Evolutionary conservation across 495 filamentous ascomycete species (phyloP).

Genomic region (Usnea hakonensis): DNA sequence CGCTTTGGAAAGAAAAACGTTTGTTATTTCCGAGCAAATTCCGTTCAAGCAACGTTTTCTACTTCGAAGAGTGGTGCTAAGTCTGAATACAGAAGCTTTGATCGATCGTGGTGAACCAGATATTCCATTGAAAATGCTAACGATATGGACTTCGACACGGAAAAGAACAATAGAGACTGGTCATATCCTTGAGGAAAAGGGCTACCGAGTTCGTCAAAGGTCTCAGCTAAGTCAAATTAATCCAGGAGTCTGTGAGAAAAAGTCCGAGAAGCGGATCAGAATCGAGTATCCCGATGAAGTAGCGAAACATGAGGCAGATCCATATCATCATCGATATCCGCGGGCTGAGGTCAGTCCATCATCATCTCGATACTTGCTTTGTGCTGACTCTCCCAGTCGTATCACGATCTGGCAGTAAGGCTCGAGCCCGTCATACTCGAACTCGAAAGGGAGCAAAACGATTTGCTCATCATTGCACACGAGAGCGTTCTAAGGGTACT

Average conservation of each 20-base stretch:
- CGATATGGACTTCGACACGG: conserved; percentile 90
- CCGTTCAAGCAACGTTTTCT: not conserved
- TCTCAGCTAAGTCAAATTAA: conserved; percentile 96
- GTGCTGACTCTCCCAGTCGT: conserved; percentile 55
- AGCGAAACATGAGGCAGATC: conserved; percentile 84
- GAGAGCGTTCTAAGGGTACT: conserved; percentile 93
- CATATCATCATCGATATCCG: conserved; percentile 95
- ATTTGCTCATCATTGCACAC: conserved; percentile 95
- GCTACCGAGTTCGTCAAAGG: conserved; percentile 80
- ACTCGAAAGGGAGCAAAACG: conserved; percentile 92
- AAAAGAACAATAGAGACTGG: conserved; percentile 87
- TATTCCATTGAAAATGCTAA: conserved; percentile 67
- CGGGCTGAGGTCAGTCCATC: conserved; percentile 68
- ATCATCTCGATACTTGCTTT: not conserved
- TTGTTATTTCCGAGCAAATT: not conserved
- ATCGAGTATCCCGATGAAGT: conserved; percentile 81
- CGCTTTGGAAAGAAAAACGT: not conserved
- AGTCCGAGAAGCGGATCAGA: conserved; percentile 73
- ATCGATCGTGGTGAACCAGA: conserved; percentile 61
- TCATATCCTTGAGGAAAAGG: conserved; percentile 63
- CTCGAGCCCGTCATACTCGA: conserved; percentile 99
- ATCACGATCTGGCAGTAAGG: conserved; percentile 94
- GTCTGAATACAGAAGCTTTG: conserved; percentile 35
- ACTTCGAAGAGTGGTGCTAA: not conserved
- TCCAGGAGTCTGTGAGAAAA: conserved; percentile 89